phyloP scores from a whole-genome alignment of 495 filamentous ascomycete species.

The Annulohypoxylon stygium region DNA sequence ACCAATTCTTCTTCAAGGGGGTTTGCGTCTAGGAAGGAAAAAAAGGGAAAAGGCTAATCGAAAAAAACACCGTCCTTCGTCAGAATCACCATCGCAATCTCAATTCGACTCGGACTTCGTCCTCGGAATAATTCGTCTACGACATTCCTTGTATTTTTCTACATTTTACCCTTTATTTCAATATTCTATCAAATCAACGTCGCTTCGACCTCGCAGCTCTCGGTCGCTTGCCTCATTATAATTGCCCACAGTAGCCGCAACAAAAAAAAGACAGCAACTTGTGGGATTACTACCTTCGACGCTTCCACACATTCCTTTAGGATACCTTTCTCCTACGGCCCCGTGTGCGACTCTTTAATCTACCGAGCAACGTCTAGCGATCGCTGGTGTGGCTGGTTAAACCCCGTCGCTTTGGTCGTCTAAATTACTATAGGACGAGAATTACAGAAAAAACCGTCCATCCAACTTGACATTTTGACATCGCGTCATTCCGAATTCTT shows the following conservation, averaged over 20 bases:
- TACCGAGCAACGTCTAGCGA: constrained; percentile 38
- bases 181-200: constrained; percentile 36
- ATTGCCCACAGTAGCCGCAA: constrained; percentile 39
- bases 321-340: constrained; percentile 34
- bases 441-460: constrained; percentile 28
- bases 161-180: constrained; percentile 34
- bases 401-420: constrained; percentile 28
- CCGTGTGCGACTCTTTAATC: constrained; percentile 41
- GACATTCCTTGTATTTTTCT: constrained; percentile 46
- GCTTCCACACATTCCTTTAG: constrained; percentile 39
- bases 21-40: constrained; percentile 44
- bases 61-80: constrained; percentile 38
- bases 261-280: constrained; percentile 12
- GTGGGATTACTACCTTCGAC: constrained; percentile 42
- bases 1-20: constrained; percentile 51
- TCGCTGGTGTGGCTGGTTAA: constrained; percentile 40
- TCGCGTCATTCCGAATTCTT: constrained; percentile 38
- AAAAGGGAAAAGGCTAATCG: constrained; percentile 38
- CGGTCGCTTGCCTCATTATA: constrained; percentile 46
- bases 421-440: constrained; percentile 41
- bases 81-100: constrained; percentile 30
- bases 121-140: constrained; percentile 37
- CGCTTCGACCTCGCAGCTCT: constrained; percentile 33
- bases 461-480: constrained; percentile 35
- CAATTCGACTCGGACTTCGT: constrained; percentile 43